These are phyloP conservation scores for Calonectria montana DNA, from an alignment of 2,329 filamentous ascomycete genomes.

Conservation along the genomic window DNA sequence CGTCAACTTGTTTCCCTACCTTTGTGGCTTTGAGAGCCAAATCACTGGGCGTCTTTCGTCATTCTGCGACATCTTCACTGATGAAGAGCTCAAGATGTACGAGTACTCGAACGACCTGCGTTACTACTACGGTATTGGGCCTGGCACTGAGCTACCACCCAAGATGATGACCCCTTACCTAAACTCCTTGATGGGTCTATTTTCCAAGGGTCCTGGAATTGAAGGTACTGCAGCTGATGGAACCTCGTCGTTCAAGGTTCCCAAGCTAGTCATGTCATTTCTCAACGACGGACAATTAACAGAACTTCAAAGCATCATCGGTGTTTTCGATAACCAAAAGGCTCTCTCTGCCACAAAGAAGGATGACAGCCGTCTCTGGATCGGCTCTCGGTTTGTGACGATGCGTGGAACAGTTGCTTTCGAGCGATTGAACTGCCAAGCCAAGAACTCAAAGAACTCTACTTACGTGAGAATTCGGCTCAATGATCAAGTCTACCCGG, in stretches of 20 bases:
- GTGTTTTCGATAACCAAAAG: conserved; percentile 69
- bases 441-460: conserved; percentile 39
- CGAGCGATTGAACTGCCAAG: conserved; percentile 68
- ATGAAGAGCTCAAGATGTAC: conserved; percentile 71
- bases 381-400: conserved; percentile 66
- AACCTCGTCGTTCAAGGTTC: conserved; percentile 57
- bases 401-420: conserved; percentile 76
- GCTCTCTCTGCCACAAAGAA: conserved; percentile 60
- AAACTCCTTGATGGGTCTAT: conserved; percentile 61
- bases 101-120: conserved; percentile 76
- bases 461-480: conserved; percentile 67
- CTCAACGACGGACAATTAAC: conserved; percentile 75
- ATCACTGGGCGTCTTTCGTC: conserved; percentile 71
- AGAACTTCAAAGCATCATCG: conserved; percentile 68
- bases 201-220: conserved; percentile 63
- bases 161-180: conserved; percentile 73
- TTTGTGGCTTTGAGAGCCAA: conserved; percentile 79
- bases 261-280: conserved; percentile 70
- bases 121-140: conserved; percentile 75
- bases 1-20: conserved; percentile 71
- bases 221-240: conserved; percentile 60
- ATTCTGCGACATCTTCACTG: conserved; percentile 71
- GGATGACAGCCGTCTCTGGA: conserved; percentile 61
- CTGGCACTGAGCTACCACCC: conserved; percentile 63
- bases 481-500: conserved; percentile 71